Base-by-base conservation (phyloP, 2,329 filamentous ascomycete species). In the Neofusicoccum sp. region DNA sequence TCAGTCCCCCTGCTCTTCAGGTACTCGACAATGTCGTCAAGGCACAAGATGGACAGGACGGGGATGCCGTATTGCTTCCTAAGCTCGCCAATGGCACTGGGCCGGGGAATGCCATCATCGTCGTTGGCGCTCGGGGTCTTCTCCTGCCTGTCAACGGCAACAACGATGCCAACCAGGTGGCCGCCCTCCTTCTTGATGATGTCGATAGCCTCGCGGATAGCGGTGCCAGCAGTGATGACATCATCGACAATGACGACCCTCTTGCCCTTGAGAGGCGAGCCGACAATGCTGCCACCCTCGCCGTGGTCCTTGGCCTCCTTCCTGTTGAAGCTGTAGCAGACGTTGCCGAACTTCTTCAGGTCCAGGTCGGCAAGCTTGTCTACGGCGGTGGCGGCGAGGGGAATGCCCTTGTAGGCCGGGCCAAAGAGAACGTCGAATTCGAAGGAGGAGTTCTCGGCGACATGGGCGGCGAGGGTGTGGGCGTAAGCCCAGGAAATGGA, bases 241-340 rank as follows among this genome's bases (percentile, higher is more conserved):
- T 98, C 95, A 80, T 99, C 95, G 41, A 99, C 88, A 67, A 99
- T 90, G 34, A 99, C 82, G 14, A 97, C 86, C 63, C 84, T 86
- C 83, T 95, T 93, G 58, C 90, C 93, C 77, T 89, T 89, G 70
- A 98, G 80, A 6, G 88, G 84, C 31, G 91, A 90, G 9, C 95
- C 95, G 12, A 98, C 93, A 69, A 98, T 96, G 73, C 86, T 89
- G 45, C 95, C 93, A 34, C 93, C 93, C 78, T 99, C 95, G 45
- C 95, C 93, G 75, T 98, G 93, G 71, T 91, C 90, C 81, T 98
- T 98, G 70, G 88, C 90, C 79, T 98, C 95, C 79, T 98, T 98
- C 71, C 95, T 86, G 78, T 98, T 96, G 79, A 96, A 98, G 34
- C 87, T 88, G 79, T 96, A 98, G 71, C 88, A 90, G 61, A 90